A percentile compares a stretch with the other conserved stretches of the same genome.
These are phyloP conservation scores for Salicornia ramosissima DNA, from an alignment of 148 eudicot genomes.

Conservation along the genomic window DNA sequence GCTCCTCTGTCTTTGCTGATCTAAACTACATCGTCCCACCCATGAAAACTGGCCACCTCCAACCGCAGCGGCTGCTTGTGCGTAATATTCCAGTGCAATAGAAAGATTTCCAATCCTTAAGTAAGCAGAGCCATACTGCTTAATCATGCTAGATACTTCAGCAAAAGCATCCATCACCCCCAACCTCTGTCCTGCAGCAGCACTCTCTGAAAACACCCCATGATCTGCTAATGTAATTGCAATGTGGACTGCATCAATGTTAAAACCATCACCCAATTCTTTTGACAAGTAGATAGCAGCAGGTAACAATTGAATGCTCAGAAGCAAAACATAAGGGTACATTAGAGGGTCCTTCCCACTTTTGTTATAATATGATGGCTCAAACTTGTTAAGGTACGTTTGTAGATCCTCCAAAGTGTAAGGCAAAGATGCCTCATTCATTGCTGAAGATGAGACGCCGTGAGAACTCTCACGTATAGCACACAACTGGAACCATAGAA, in stretches of 20 bases:
- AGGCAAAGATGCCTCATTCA: slow-evolving; percentile 63
- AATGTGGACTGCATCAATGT: slow-evolving; percentile 77
- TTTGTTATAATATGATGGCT: slow-evolving; percentile 92
- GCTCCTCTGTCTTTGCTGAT: slow-evolving; percentile 90
- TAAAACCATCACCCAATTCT: slow-evolving; percentile 70
- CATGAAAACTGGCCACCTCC: slow-evolving; percentile 95
- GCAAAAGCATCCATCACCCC: slow-evolving; percentile 92
- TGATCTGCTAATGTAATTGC: slow-evolving; percentile 75
- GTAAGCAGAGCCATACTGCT: slow-evolving; percentile 86
- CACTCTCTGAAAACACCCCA: slow-evolving; percentile 65
- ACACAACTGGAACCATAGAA: slow-evolving; percentile 91
- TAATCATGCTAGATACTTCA: slow-evolving; percentile 78
- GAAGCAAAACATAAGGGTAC: slow-evolving; percentile 79
- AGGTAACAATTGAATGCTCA: slow-evolving; percentile 89
- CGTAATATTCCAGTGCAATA: slow-evolving; percentile 82
- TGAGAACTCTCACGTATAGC: slow-evolving; percentile 69
- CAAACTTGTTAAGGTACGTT: slow-evolving; percentile 81
- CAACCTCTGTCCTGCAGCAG: slow-evolving; percentile 60
- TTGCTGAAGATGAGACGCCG: slow-evolving; percentile 49
- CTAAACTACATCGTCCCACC: slow-evolving; percentile 70
- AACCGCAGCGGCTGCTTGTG: slow-evolving; percentile 84
- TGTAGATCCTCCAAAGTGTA: slow-evolving; percentile 90
- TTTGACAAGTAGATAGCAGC: slow-evolving; percentile 69
- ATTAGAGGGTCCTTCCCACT: slow-evolving; percentile 94
- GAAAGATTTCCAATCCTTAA: slow-evolving; percentile 64